phyloP scores from a whole-genome alignment of 2,329 filamentous ascomycete genomes.

The Mycosphaerella sp. region DNA sequence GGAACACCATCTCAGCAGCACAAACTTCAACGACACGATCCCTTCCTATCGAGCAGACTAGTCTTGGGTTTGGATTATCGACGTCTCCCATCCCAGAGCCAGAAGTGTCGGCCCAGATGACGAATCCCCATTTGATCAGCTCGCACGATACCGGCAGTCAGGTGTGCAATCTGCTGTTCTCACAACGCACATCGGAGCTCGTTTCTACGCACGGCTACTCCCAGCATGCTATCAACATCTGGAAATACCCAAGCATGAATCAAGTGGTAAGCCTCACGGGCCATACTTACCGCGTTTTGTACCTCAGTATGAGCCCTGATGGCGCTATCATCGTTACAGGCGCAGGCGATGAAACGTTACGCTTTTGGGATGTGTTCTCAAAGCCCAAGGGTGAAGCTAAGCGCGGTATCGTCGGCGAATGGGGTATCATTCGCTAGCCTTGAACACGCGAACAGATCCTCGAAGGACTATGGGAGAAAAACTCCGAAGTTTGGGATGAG shows the following conservation, averaged over 20 bases:
- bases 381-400: conserved; percentile 62
- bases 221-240: conserved; percentile 97
- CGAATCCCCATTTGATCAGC: conserved; percentile 51
- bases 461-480: neutral
- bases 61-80: conserved; percentile 26
- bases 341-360: conserved; percentile 88
- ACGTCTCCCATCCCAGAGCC: conserved; percentile 23
- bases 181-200: conserved; percentile 94
- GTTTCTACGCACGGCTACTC: conserved; percentile 96
- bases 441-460: neutral
- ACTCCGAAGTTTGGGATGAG: neutral
- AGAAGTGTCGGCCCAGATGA: conserved; percentile 35
- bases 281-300: conserved; percentile 93
- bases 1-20: conserved; percentile 63
- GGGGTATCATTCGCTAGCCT: conserved; percentile 61
- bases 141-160: conserved; percentile 96
- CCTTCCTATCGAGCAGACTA: conserved; percentile 24
- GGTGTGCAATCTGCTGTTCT: conserved; percentile 98
- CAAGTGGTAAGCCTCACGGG: conserved; percentile 93
- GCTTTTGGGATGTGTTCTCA: conserved; percentile 96
- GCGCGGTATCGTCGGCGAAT: conserved; percentile 55
- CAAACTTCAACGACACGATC: conserved; percentile 33
- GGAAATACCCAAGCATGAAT: conserved; percentile 98
- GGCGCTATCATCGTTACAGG: conserved; percentile 91
- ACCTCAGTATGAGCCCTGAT: conserved; percentile 95